Conservation (phyloP, 2,329 filamentous ascomycete species). For the Apiospora koreana region DNA sequence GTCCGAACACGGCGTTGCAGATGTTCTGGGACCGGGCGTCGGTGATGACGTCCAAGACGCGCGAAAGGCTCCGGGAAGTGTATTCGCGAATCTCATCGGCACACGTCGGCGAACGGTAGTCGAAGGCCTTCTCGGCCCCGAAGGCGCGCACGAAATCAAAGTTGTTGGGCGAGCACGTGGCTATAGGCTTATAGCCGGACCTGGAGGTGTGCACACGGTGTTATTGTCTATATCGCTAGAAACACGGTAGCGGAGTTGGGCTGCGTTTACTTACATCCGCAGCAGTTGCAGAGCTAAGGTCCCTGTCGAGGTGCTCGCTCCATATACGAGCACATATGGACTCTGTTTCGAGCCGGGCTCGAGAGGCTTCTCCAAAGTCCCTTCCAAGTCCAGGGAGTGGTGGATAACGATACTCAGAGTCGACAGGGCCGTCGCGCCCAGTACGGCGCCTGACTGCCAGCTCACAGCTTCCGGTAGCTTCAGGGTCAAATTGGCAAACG, state of each 20-base stretch:
- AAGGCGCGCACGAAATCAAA: conserved; percentile 39
- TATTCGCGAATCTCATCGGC: conserved; percentile 28
- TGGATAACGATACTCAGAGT: neutral
- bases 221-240: neutral
- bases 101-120: conserved; percentile 44
- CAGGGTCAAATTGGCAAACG: neutral
- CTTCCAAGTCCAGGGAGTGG: neutral
- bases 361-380: neutral
- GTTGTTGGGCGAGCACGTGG: conserved; percentile 46
- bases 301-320: neutral
- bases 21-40: conserved; percentile 32
- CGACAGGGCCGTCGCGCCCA: neutral
- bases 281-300: neutral
- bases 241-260: neutral
- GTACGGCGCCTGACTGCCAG: too few species aligned
- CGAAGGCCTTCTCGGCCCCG: conserved; percentile 47
- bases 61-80: neutral
- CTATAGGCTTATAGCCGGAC: conserved; percentile 41
- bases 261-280: conserved; percentile 24
- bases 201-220: conserved; percentile 12
- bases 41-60: conserved; percentile 26
- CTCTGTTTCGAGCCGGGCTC: neutral
- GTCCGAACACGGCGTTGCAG: conserved; percentile 40
- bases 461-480: neutral
- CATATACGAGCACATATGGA: neutral